Percentiles rank a stretch among this genome's conserved stretches.
These are phyloP conservation scores for Exserohilum turcica DNA, from an alignment of 2,329 filamentous ascomycete species.

Conservation along the genomic window DNA sequence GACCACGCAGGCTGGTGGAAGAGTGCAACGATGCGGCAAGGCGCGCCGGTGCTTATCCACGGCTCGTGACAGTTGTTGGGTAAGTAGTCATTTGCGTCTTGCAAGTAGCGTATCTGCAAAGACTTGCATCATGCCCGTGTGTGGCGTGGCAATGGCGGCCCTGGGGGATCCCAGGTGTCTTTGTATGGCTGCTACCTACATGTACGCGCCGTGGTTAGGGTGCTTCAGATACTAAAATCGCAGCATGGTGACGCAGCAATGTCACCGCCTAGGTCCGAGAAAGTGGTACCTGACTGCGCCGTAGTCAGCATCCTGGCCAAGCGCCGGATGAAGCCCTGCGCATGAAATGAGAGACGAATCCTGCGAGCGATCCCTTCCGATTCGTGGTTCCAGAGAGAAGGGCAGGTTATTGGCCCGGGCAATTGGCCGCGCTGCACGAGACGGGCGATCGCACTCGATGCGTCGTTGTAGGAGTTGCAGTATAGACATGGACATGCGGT, in stretches of 20 bases:
- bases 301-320: neutral
- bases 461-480: conserved; percentile 1
- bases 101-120: neutral
- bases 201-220: neutral
- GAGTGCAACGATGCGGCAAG: neutral
- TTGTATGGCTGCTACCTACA: neutral
- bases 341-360: conserved; percentile 5
- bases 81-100: neutral
- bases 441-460: neutral
- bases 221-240: neutral
- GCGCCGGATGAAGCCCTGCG: neutral
- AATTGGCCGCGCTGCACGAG: neutral
- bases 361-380: conserved; percentile 1
- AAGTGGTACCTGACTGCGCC: neutral
- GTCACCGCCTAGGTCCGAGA: neutral
- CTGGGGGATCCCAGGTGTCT: neutral
- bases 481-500: neutral
- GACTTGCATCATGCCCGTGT: neutral
- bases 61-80: neutral
- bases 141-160: neutral
- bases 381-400: neutral
- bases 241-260: conserved; percentile 2
- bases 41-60: neutral
- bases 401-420: neutral
- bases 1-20: neutral